Percentiles rank a stretch among this genome's conserved stretches.
Evolutionary conservation across 2,329 filamentous ascomycete genomes (phyloP).

Genomic region (Rutstroemia sp.): DNA sequence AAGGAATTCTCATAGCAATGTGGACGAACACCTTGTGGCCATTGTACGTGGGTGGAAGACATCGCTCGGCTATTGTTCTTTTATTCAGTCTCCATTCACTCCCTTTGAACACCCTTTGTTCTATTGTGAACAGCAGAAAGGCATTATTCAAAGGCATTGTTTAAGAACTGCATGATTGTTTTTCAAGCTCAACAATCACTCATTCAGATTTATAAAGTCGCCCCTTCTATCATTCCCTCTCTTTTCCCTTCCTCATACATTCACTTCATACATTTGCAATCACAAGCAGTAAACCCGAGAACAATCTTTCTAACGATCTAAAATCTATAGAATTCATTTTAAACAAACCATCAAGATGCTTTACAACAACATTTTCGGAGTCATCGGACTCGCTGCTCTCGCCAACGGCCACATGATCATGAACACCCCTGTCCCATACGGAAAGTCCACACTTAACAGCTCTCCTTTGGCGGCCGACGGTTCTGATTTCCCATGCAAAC

Average conservation of each 20-base stretch:
- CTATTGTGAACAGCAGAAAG: not conserved
- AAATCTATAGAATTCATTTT: constrained; percentile 16
- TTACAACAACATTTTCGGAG: constrained; percentile 43
- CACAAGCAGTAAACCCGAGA: not conserved
- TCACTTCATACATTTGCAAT: not conserved
- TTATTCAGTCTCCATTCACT: not conserved
- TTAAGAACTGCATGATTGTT: not conserved
- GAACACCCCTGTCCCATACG: constrained; percentile 57
- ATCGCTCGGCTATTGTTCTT: not conserved
- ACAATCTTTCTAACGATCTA: not conserved
- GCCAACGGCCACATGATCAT: constrained; percentile 73
- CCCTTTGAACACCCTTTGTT: not conserved
- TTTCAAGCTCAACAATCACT: not conserved
- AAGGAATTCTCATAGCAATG: too few species aligned
- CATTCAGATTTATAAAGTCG: constrained; percentile 5
- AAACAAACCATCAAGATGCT: constrained; percentile 31
- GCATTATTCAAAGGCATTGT: not conserved
- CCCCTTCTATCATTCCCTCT: not conserved
- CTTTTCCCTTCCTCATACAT: not conserved
- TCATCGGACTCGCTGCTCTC: constrained; percentile 48
- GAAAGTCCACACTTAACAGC: constrained; percentile 45
- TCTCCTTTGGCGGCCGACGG: constrained; percentile 50
- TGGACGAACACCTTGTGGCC: not conserved
- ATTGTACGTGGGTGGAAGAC: not conserved
- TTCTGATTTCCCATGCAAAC: constrained; percentile 78